Percentiles rank a stretch among this genome's conserved stretches.
phyloP scores from a whole-genome alignment of 306 rosid species.

The Vigna nakashimae region DNA sequence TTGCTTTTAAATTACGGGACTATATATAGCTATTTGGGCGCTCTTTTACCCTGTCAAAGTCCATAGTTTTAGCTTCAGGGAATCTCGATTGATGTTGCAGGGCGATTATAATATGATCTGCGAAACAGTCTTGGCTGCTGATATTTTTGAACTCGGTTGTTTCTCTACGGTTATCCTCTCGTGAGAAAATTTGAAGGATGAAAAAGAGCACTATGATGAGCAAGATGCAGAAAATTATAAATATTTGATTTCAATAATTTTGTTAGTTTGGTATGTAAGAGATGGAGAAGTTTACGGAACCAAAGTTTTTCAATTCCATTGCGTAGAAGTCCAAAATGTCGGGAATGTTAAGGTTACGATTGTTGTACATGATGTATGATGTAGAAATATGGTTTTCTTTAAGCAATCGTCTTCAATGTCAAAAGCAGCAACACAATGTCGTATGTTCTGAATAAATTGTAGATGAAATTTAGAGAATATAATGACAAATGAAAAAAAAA shows the following conservation, averaged over 20 bases:
- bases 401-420: too few relatives aligned
- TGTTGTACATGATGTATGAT: background rate
- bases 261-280: background rate
- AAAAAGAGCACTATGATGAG: background rate
- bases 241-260: background rate
- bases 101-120: slow-evolving; percentile 44
- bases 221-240: background rate
- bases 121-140: slow-evolving; percentile 41
- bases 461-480: too few relatives aligned
- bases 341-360: background rate
- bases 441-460: too few relatives aligned
- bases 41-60: slow-evolving; percentile 34
- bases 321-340: background rate
- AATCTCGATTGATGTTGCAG: slow-evolving; percentile 44
- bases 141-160: slow-evolving; percentile 41
- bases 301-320: background rate
- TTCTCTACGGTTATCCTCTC: slow-evolving; percentile 1
- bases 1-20: slow-evolving; percentile 49
- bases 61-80: slow-evolving; percentile 33
- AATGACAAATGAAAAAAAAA: too few relatives aligned
- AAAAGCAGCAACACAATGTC: too few relatives aligned
- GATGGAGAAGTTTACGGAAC: background rate
- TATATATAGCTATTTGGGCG: slow-evolving; percentile 45
- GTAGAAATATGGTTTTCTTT: too few relatives aligned
- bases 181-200: background rate